phyloP scores from a whole-genome alignment of 306 rosid species.

The Echinosophora koreensis region DNA sequence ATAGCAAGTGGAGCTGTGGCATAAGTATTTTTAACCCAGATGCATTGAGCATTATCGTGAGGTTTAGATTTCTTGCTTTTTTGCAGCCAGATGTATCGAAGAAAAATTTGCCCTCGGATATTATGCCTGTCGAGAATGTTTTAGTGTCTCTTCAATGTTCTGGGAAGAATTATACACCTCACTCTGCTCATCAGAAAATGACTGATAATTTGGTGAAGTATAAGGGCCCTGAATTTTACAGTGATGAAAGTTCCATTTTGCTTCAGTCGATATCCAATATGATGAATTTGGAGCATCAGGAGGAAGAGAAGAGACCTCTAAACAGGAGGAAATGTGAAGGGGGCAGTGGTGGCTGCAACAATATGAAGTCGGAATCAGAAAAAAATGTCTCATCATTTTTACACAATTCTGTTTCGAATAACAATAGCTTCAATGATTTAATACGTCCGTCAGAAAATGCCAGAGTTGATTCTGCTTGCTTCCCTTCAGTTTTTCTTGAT shows the following conservation, averaged over 20 bases:
- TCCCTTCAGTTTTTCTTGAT: conserved; percentile 57
- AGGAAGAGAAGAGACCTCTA: conserved; percentile 53
- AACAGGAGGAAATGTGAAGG: conserved; percentile 55
- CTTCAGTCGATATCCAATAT: conserved; percentile 57
- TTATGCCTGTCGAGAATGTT: conserved; percentile 52
- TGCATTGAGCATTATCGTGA: too few species aligned
- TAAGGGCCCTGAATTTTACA: conserved; percentile 59
- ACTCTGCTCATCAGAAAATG: conserved; percentile 53
- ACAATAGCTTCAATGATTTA: conserved; percentile 36
- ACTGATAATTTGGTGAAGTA: conserved; percentile 63
- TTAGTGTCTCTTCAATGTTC: conserved; percentile 56
- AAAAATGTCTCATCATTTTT: conserved; percentile 43
- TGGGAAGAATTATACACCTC: conserved; percentile 57
- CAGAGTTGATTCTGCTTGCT: conserved; percentile 55
- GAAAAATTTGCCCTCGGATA: conserved; percentile 49
- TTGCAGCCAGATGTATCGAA: too few species aligned
- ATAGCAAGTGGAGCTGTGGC: too few species aligned
- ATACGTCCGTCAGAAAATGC: conserved; percentile 54
- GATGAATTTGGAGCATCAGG: conserved; percentile 57
- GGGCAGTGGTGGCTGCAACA: conserved; percentile 64
- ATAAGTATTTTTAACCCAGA: too few species aligned
- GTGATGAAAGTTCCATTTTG: conserved; percentile 54
- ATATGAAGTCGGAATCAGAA: conserved; percentile 49
- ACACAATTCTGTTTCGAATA: conserved; percentile 44
- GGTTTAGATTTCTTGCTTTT: too few species aligned